A percentile compares a stretch with the other conserved stretches of the same genome.
These are phyloP conservation scores for Mrakia hoshinonis DNA, from an alignment of 768 basidiomycete genomes.

Conservation along the genomic window DNA sequence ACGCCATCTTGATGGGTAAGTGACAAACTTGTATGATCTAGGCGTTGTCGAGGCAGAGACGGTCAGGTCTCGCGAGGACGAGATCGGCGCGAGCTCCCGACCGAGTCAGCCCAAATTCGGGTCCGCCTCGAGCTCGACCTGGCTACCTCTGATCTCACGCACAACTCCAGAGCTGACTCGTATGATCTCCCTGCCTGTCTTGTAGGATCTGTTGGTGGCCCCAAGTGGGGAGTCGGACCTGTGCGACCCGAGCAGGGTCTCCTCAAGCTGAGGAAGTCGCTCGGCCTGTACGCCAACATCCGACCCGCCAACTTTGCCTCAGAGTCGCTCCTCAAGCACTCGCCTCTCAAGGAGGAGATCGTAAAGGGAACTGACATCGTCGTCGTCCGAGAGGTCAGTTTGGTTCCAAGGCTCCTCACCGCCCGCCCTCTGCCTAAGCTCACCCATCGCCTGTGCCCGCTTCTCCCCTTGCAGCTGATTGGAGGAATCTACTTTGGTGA, in stretches of 20 bases:
- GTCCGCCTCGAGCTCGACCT: neutral
- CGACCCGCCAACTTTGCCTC: slow-evolving; percentile 92
- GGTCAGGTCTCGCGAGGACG: neutral
- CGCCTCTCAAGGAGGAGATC: slow-evolving; percentile 77
- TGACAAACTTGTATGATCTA: neutral
- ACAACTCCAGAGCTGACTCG: neutral
- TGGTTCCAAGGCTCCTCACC: neutral
- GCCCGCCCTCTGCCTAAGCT: neutral
- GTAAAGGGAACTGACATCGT: slow-evolving; percentile 76
- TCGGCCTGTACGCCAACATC: slow-evolving; percentile 96
- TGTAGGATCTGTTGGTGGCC: slow-evolving; percentile 91
- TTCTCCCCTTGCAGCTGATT: slow-evolving; percentile 14
- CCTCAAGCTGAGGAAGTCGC: slow-evolving; percentile 74
- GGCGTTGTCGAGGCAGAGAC: neutral
- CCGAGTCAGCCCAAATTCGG: neutral
- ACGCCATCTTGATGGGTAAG: slow-evolving; percentile 90
- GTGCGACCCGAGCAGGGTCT: slow-evolving; percentile 90
- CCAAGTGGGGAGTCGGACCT: slow-evolving; percentile 90
- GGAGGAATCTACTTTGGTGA: slow-evolving; percentile 62
- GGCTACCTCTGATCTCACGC: neutral
- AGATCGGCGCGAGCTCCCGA: neutral
- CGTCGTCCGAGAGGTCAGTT: slow-evolving; percentile 73
- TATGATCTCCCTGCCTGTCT: neutral
- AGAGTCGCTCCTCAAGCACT: slow-evolving; percentile 73
- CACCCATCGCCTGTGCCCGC: neutral